phyloP scores from a whole-genome alignment of 2,329 filamentous ascomycete genomes.

The Harringtonia lauricola region DNA sequence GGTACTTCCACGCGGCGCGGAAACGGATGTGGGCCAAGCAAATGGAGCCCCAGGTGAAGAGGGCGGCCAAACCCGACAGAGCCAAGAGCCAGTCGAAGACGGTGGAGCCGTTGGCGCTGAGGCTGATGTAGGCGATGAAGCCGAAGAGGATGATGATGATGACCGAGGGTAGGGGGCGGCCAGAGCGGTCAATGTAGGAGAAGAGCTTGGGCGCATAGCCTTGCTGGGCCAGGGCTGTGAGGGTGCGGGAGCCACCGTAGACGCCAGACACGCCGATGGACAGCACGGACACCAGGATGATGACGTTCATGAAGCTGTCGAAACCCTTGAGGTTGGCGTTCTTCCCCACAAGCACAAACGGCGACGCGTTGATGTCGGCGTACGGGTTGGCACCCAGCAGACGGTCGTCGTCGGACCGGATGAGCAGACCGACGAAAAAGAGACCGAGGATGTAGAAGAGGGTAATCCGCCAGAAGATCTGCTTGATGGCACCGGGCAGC shows the following conservation, averaged over 20 bases:
- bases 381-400: constrained; percentile 38
- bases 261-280: constrained; percentile 48
- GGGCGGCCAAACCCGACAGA: constrained; percentile 50
- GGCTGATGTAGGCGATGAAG: constrained; percentile 36
- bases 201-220: constrained; percentile 47
- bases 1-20: constrained; percentile 49
- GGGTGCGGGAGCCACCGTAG: constrained; percentile 47
- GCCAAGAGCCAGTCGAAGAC: constrained; percentile 58
- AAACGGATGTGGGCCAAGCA: constrained; percentile 60
- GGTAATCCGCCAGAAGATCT: constrained; percentile 52
- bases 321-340: constrained; percentile 40
- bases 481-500: constrained; percentile 74
- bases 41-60: constrained; percentile 62
- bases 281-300: constrained; percentile 47
- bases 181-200: constrained; percentile 44
- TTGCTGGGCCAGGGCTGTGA: constrained; percentile 47
- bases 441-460: constrained; percentile 44
- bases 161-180: constrained; percentile 42
- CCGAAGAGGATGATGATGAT: constrained; percentile 35
- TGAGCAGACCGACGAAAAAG: constrained; percentile 38
- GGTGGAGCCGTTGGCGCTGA: constrained; percentile 29
- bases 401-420: constrained; percentile 31
- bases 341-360: constrained; percentile 47
- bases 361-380: constrained; percentile 33
- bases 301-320: constrained; percentile 46